Base-by-base conservation (phyloP, 371 early-diverging fungal genomes). In the Umbelopsis sp. region DNA sequence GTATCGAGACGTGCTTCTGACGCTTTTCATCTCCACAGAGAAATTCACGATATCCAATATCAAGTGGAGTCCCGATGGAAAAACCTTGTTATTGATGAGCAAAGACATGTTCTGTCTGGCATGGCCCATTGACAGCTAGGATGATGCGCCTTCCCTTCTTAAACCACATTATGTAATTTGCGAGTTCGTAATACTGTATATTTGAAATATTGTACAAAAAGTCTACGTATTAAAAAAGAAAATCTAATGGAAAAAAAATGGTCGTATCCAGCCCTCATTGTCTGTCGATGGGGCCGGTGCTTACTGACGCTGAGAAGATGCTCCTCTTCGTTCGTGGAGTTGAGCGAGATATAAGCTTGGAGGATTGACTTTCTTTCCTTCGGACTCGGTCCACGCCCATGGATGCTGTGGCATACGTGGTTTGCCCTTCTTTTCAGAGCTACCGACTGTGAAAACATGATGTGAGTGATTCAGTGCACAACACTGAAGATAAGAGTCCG, bases 311-410 rank as follows among this genome's bases (percentile, higher is more conserved):
- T 48, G 48, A 18, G 48, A 8, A 48, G 69, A 29, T 44, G 53
- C 63, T 25, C 46, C 50, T 48, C 75, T 66, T 38, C 75, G 52
- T 52, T 80, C 79, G 7, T 44, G 24, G 22, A 83, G 71, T 72
- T 85, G 85, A 0, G 80, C 69, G 44, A 80, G 32, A 53, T 80
- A 82, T 57, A 85, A 51, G 44, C 82, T 82, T 38, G 76, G 79
- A 10, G 85, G 85, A 7, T 74, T 68, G 7, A 85, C 78, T 50
- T 78, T 80, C 3, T 62, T 68, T 29, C 76, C 80, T 20, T 74
- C 51, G 69, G 74, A 76, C 63, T 82, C 85, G 37, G 77, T 77
- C 80, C 80, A 85, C 0, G 76, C 79, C 72, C 80, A 81, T n/a
- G 70, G 57, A 50, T 69, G 73, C 63, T 72, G 68, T 4, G 76